These are phyloP conservation scores for Echeveria elegans DNA, from an alignment of 164 flowering plant species.

Conservation along the genomic window DNA sequence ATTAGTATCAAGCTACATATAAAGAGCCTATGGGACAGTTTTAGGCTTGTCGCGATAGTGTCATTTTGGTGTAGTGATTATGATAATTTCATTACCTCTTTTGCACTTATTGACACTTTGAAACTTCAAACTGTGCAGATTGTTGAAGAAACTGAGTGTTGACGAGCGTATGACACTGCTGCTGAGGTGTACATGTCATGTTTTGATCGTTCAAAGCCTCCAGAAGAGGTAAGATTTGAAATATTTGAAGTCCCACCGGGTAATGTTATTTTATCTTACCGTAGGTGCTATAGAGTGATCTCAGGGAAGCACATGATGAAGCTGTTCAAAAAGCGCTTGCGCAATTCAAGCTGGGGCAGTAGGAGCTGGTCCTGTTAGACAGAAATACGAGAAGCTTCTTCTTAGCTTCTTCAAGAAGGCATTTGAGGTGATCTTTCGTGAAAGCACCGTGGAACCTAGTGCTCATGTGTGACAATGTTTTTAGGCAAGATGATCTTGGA, in stretches of 20 bases:
- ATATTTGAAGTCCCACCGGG: neutral
- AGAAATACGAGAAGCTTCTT: conserved; percentile 78
- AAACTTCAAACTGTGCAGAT: conserved; percentile 40
- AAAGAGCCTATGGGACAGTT: no score
- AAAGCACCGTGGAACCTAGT: no score
- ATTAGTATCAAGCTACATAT: no score
- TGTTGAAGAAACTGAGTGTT: conserved; percentile 98
- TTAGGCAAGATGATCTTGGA: no score
- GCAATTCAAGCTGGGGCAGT: conserved; percentile 69
- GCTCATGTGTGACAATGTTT: no score
- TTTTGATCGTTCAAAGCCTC: conserved; percentile 85
- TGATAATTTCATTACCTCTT: neutral
- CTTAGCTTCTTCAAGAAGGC: conserved; percentile 62
- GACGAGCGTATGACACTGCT: conserved; percentile 77
- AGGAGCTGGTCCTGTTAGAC: conserved; percentile 75
- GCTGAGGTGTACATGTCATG: conserved; percentile 71
- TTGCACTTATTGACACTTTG: neutral
- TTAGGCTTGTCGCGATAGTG: no score
- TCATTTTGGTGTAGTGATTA: no score
- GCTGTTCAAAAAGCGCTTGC: conserved; percentile 74
- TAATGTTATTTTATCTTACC: conserved; percentile 14
- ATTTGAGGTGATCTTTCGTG: conserved; percentile 69
- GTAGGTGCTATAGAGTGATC: conserved; percentile 35
- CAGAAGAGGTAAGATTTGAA: conserved; percentile 74
- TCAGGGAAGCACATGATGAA: conserved; percentile 86